Base-by-base conservation (phyloP, 306 rosid species). In the Sindora glabra region DNA sequence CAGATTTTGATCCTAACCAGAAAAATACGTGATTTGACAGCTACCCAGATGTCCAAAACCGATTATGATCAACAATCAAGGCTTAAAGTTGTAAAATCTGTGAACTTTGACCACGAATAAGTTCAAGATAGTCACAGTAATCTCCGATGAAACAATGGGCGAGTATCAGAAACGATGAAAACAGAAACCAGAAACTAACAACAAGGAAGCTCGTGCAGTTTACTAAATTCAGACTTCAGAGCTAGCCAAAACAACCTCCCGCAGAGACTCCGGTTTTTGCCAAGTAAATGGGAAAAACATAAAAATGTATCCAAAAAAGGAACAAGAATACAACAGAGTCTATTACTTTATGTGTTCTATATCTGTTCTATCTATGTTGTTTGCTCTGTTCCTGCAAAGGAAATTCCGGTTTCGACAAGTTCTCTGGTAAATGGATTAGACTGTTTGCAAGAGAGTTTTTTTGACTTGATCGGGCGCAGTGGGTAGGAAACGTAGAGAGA, bases 401-500 rank as follows among this genome's bases (percentile, higher is more conserved):
- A 64, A 60, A 74, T 40, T 64, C 79, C 78, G 65, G 76, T 68
- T 53, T 70, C 65, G 41, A 45, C 48, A 34, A 23, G 56, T 22
- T 16, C 62, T 67, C 21, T 4, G 34, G 34, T 4, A 45, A 49
- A 22, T 48, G 55, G 56, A 39, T 33, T 55, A 1, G 10, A 21
- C 61, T 36, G 65, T 39, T 25, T 40, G n/a, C 27, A 19, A 36
- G 49, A 13, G 42, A 18, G 42, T 32, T 50, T 21, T 70, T 75
- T 73, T 76, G 83, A 79, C 77, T 68, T 45, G 64, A 69, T 70
- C 53, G 50, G 69, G 33, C 60, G 19, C 49, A 11, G 34, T 48
- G 50, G 64, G 17, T 39, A 29, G 42, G 45, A 53, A 61, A 39
- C 22, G 34, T 29, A 36, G 48, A 11, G 62, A 24, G 32, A 6